Base-by-base conservation (phyloP, 768 basidiomycete genomes). In the Botryobasidium botryosum region DNA sequence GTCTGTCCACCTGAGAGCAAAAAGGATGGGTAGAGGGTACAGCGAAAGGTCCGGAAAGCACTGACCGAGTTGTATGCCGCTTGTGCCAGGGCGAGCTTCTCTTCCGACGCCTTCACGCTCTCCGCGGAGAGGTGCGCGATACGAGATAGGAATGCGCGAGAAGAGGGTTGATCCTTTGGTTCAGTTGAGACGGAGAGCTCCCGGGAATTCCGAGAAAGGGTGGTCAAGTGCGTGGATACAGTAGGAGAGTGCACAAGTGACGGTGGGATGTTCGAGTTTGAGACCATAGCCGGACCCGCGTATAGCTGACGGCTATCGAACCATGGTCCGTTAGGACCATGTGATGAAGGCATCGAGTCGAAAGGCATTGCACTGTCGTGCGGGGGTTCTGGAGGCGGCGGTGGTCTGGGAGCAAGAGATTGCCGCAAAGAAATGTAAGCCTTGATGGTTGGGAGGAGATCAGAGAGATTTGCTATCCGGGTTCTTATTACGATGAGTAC, bases 61-160 rank as follows among this genome's bases (percentile, higher is more conserved):
- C 74, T 48, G 56, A 84, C 84, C 28, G 75, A 73, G 52, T 82
- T 77, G 52, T 74, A 72, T 21, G 74, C 72, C 7, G 79, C 70
- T 51, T 73, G 71, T 2, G 82, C 77, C 15, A 86, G 66, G 51
- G 75, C 81, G 25, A 79, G 70, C 56, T 86, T 86, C 58, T 88
- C 84, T 49, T 83, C 78, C 8, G 75, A 72, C 3, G 74, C 68
- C 3, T 73, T 70, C 7, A 77, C 58, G 1, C 73, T 57, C 49
- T 77, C 74, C 53, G 79, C 78, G 10, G 70, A 64, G 6, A 76
- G 57, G 50, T 67, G 67, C 3, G 77, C 74, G 42, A 84, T 68
- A 39, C 67, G 64, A 17, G 71, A 64, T 23, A 84, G 64, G 49
- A 78, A n/a, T n/a, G n/a, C n/a, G n/a, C n/a, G n/a, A n/a, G n/a